Evolutionary conservation across 2,329 filamentous ascomycete genomes (phyloP), one percentile per base, ranked within the genome.

Genomic region (Fonsecaea nubica): DNA sequence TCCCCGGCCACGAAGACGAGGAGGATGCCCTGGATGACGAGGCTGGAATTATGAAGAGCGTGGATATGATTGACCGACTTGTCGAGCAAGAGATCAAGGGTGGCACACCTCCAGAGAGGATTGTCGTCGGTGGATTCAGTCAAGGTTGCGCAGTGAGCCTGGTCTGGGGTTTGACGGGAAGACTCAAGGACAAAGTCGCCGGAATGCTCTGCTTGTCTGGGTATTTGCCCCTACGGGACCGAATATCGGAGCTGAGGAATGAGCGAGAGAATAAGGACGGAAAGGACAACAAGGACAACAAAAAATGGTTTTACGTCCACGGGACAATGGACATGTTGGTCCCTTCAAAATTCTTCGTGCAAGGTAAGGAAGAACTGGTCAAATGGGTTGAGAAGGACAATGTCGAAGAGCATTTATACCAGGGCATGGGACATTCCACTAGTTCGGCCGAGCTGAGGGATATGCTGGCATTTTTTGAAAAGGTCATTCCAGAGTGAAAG

Each of bases 301-400:
- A 81, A 30, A 76, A 78, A 15, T 72, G 83, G 5, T 84, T 85
- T 60, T 66, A 85, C 33, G 82, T 76, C 25, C 79, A 83, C 69
- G 83, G 83, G 2, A 79, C 74, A 58, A 79, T 75, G 60, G 83
- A 85, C 73, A 78, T 77, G 74, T 70, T 85, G 64, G 78, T 86
- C 30, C 83, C 83, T 0, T 80, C 80, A 73, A 77, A 79, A 32
- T 70, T 82, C 35, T 83, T 77, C 61, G 68, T 79, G 64, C 78
- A 81, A 68, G 77, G 76, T 53, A 73, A 81, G 64, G 73, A 75
- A 63, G 77, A 76, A 30, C 69, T 81, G 60, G 79, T 80, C 0
- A 75, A 63, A 64, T 80, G 72, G 62, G 65, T 72, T 40, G 77
- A 76, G 30, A 72, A 72, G 54, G 68, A 82, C 48, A 72, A 79